A percentile compares a stretch with the other conserved stretches of the same genome.
Conservation (phyloP, 225 moss, liverwort and hornwort genomes). For the Thuidium tamariscinum region DNA sequence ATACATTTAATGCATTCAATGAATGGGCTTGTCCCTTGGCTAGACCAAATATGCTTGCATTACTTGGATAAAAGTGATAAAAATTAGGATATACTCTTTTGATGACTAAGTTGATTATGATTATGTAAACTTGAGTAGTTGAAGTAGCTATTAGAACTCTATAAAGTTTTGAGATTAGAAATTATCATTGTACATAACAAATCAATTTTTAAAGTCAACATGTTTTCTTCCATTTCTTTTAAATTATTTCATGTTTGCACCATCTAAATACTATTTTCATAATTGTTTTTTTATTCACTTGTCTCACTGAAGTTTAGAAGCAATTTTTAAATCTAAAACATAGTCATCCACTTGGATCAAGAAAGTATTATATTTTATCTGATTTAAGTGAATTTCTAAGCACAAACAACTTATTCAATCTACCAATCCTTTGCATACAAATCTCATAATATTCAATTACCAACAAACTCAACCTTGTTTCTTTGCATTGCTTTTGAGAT, state of each 20-base stretch:
- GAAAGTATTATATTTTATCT: too few relatives aligned
- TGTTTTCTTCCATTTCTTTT: not conserved
- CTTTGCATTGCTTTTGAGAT: not conserved
- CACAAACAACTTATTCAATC: not conserved
- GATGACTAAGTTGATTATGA: not conserved
- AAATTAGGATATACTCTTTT: fast-evolving
- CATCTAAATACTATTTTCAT: too few relatives aligned
- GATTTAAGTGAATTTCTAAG: too few relatives aligned
- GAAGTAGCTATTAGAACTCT: not conserved
- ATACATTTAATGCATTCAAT: not conserved
- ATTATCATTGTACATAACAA: too few relatives aligned
- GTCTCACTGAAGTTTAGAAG: not conserved
- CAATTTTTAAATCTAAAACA: too few relatives aligned
- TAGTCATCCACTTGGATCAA: not conserved
- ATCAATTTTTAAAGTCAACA: not conserved
- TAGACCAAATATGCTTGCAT: not conserved
- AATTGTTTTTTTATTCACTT: not conserved
- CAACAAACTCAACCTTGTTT: not conserved
- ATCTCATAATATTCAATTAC: not conserved
- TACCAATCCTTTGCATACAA: not conserved
- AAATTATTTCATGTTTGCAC: not conserved
- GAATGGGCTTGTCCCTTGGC: too few relatives aligned
- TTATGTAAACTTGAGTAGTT: too few relatives aligned
- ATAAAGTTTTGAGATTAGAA: not conserved
- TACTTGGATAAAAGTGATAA: fast-evolving